A percentile compares a stretch with the other conserved stretches of the same genome.
These are phyloP conservation scores for Eucalyptus pauciflora DNA, from an alignment of 345 rosid species.

Conservation along the genomic window DNA sequence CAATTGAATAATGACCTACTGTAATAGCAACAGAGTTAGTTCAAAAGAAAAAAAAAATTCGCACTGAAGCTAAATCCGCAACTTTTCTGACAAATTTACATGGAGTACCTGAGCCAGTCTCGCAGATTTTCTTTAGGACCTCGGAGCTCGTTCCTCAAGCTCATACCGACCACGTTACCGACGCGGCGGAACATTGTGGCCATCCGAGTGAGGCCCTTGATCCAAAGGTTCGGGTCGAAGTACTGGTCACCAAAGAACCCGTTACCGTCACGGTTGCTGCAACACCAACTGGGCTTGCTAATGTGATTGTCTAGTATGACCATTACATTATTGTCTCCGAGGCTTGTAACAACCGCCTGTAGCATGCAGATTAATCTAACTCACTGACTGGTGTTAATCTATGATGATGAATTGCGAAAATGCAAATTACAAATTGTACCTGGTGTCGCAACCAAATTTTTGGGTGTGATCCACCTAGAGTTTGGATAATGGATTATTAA, in stretches of 20 bases:
- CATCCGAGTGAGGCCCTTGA: slow-evolving; percentile 44
- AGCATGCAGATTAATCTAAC: too few species aligned
- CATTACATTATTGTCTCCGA: too few species aligned
- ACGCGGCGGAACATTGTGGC: slow-evolving; percentile 46
- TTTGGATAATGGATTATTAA: too few species aligned
- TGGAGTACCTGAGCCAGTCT: slow-evolving; percentile 67
- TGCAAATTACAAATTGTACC: too few species aligned
- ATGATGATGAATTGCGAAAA: too few species aligned
- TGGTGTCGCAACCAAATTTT: too few species aligned
- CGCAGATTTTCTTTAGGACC: slow-evolving; percentile 58
- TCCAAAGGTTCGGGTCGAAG: slow-evolving; percentile 61
- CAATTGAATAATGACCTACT: not conserved
- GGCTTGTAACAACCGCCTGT: too few species aligned
- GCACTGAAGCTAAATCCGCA: not conserved
- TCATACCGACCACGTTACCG: slow-evolving; percentile 65
- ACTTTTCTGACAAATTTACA: not conserved
- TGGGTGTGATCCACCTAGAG: too few species aligned
- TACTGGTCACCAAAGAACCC: slow-evolving; percentile 81
- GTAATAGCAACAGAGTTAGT: not conserved
- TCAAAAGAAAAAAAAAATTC: not conserved
- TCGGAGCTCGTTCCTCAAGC: slow-evolving; percentile 85
- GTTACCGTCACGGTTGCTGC: slow-evolving; percentile 56
- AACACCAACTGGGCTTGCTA: slow-evolving; percentile 47
- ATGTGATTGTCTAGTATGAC: too few species aligned
- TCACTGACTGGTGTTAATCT: too few species aligned